Conservation (phyloP, 805 yeast species). For the Suhomyces vadensis region DNA sequence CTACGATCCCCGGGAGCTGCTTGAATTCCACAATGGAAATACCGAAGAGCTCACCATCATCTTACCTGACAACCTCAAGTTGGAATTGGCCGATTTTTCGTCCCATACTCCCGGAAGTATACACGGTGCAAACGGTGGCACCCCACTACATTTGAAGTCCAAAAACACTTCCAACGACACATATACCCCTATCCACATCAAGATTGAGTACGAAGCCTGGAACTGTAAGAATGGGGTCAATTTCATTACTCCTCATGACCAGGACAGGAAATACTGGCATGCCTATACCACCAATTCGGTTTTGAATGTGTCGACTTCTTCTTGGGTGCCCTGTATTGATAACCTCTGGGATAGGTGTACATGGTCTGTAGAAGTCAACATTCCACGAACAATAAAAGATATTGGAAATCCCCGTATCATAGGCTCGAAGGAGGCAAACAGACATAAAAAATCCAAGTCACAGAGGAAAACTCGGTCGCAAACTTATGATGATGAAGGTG, state of each 20-base stretch:
- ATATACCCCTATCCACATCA: slow-evolving; percentile 73
- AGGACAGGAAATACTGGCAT: slow-evolving; percentile 64
- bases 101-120: slow-evolving; percentile 32
- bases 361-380: slow-evolving; percentile 87
- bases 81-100: slow-evolving; percentile 55
- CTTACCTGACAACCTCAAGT: slow-evolving; percentile 65
- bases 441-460: slow-evolving; percentile 6
- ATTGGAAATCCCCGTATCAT: slow-evolving; percentile 52
- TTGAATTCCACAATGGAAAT: slow-evolving; percentile 28
- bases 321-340: slow-evolving; percentile 98
- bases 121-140: slow-evolving; percentile 26
- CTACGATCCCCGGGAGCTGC: slow-evolving; percentile 27
- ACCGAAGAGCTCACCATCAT: slow-evolving; percentile 66
- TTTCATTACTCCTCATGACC: slow-evolving; percentile 63
- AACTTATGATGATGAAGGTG: slow-evolving; percentile 12
- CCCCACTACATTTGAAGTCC: slow-evolving; percentile 38
- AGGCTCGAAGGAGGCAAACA: slow-evolving; percentile 32
- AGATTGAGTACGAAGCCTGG: slow-evolving; percentile 62
- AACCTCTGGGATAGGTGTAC: slow-evolving; percentile 84
- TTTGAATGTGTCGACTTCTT: slow-evolving; percentile 76
- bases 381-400: slow-evolving; percentile 78
- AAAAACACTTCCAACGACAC: slow-evolving; percentile 35
- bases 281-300: slow-evolving; percentile 84
- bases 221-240: slow-evolving; percentile 74
- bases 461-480: slow-evolving; percentile 12